Evolutionary conservation across 176 grass and related monocot species (phyloP), one percentile per base, ranked within the genome.

Genomic region (Cenchrus purpureus): DNA sequence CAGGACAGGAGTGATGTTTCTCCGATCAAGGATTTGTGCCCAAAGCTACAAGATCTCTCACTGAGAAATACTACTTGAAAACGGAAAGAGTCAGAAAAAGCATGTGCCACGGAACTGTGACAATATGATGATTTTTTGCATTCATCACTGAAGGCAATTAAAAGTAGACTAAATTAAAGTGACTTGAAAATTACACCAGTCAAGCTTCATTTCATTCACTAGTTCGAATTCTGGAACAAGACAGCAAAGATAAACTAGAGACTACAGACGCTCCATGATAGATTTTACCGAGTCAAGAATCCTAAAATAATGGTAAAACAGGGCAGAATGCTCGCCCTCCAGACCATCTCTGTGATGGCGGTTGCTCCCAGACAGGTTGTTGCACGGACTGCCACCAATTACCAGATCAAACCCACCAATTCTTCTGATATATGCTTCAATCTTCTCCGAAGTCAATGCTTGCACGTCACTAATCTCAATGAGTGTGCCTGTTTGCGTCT

Each of bases 291-390:
- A 10, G 42, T 92, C 83, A 43, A 98, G 52, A 52, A 98, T 98
- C 50, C 96, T 88, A 57, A 87, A 77, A 49, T 98, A 98, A 44
- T 98, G 76, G 51, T 72, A 98, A 75, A 98, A 95, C 0, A 98
- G 69, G 1, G 87, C 73, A 8, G 97, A 99, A 10, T 99, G 93
- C 37, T 94, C 88, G 44, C 97, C 97, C 68, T 90, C 89, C 37
- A 99, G 66, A 9, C 97, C 97, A 76, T 94, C 90, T 4, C 97
- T 83, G 17, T 89, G 85, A 63, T 89, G 74, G 7, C 95, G 79
- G 80, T 98, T 98, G 77, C 91, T 95, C 7, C 95, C 93, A 10
- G 95, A 28, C n/a, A 95, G 86, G 72, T 98, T 98, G 61, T 98
- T 98, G 65, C 95, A 98, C 0, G 95, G 95, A 45, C 95, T 98